phyloP scores from a whole-genome alignment of 75 land plant genomes.

The Selaginella moellendorffii region DNA sequence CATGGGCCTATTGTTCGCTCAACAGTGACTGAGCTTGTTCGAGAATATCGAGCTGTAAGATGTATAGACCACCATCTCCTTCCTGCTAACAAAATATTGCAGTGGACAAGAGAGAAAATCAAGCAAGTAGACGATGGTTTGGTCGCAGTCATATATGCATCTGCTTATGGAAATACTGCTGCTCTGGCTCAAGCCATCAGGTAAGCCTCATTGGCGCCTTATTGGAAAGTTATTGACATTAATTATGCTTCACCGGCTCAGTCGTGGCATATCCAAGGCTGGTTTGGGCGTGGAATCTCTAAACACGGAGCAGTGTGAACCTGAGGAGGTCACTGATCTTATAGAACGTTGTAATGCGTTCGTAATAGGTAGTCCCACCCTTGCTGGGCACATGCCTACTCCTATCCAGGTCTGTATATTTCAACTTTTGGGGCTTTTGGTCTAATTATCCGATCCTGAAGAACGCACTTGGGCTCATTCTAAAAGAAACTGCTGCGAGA shows the following conservation, averaged over 20 bases:
- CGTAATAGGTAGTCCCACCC: not conserved
- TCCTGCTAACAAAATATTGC: constrained; percentile 4
- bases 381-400: not conserved
- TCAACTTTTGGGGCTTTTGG: not conserved
- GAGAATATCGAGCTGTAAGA: constrained; percentile 31
- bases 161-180: constrained; percentile 43
- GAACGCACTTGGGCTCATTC: constrained; percentile 3
- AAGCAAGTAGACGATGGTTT: constrained; percentile 28
- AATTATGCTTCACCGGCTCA: no score
- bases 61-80: not conserved
- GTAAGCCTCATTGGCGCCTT: no score
- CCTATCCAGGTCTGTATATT: constrained; percentile 17
- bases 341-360: not conserved
- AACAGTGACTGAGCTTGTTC: constrained; percentile 39
- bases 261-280: constrained; percentile 41
- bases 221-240: no score
- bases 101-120: constrained; percentile 34
- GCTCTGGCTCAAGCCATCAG: constrained; percentile 44
- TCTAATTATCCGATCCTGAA: not conserved
- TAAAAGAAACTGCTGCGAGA: constrained; percentile 2
- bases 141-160: constrained; percentile 38
- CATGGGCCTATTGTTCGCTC: constrained; percentile 42
- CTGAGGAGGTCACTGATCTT: not conserved
- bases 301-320: constrained; percentile 16
- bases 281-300: constrained; percentile 37